These are phyloP conservation scores for Clarireedia hainanense DNA, from an alignment of 2,329 filamentous ascomycete species.

Conservation along the genomic window DNA sequence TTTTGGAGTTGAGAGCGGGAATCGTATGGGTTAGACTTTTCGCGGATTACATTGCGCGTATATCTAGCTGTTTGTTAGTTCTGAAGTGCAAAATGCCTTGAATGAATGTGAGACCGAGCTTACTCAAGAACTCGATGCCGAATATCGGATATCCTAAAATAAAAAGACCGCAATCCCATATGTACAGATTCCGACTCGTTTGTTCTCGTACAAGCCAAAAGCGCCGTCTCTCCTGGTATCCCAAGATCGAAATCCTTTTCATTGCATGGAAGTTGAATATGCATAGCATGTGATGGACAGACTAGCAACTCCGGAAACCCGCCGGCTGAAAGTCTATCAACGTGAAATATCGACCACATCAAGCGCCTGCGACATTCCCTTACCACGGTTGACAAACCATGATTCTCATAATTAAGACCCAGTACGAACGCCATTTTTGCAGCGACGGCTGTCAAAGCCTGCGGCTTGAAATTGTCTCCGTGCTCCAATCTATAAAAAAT, in stretches of 20 bases:
- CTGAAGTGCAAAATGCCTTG: no score
- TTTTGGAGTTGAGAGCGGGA: constrained; percentile 1
- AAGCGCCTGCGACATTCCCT: constrained; percentile 5
- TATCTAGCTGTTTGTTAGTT: not conserved
- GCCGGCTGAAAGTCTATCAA: constrained; percentile 6
- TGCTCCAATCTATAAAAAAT: constrained; percentile 8
- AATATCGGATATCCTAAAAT: constrained; percentile 9
- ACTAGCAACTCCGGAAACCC: constrained; percentile 8
- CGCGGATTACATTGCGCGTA: constrained; percentile 1
- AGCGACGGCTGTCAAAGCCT: constrained; percentile 6
- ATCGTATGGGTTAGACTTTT: constrained; percentile 6
- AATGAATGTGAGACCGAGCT: not conserved
- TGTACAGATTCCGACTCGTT: constrained; percentile 7
- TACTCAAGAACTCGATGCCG: constrained; percentile 8
- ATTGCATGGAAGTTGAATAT: constrained; percentile 8
- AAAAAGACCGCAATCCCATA: constrained; percentile 5
- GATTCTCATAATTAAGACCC: constrained; percentile 7
- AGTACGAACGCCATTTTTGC: constrained; percentile 8
- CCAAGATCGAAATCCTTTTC: constrained; percentile 9
- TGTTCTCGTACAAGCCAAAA: not conserved
- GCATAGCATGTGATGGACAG: constrained; percentile 7
- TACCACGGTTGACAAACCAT: constrained; percentile 2
- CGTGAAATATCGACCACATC: constrained; percentile 9
- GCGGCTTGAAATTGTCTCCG: constrained; percentile 5
- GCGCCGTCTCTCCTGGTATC: constrained; percentile 8